Base-by-base conservation (phyloP, 2,329 filamentous ascomycete species). In the Ascochyta lentis region DNA sequence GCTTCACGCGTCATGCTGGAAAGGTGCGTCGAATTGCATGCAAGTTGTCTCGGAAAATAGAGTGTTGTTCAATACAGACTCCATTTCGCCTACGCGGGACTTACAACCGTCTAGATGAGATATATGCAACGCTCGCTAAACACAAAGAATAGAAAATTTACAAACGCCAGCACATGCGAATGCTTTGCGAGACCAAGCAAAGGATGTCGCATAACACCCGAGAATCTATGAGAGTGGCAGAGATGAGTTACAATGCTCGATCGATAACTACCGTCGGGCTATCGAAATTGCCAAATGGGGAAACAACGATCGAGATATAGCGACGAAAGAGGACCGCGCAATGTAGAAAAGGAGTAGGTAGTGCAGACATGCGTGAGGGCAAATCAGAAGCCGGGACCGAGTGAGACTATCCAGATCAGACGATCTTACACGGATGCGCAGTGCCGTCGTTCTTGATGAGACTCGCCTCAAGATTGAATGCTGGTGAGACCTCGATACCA, bases 1-100 rank as follows among this genome's bases (percentile, higher is more conserved):
- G 27, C 29, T 27, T 16, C 26, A 45, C 40, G 26, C 40, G 40
- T 44, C 26, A n/a, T 27, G 23, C 19, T n/a, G 37, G 3, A 24
- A 13, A 26, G 24, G 22, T 27, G 39, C 6, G 23, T 7, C 6
- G 7, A 24, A 39, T 3, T 37, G n/a, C 6, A 10, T 37, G 15
- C 15, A 6, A n/a, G 5, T 16, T 4, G 29, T 7, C 4, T 33
- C 10, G 31, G n/a, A 8, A 35, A 9, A 16, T n/a, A 35, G 16
- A 16, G n/a, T 8, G 8, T 8, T 16, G 2, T 35, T 35, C 7
- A 2, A 13, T 27, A 43, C 23, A 9, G 39, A 50, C 40, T 50
- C 35, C 23, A 13, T 23, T 41, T 41, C 41, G 53, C 47, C 53
- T 56, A 39, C 53, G 44, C 38, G 47, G 53, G 53, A 56, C 53